These are phyloP conservation scores for Volvox carteri DNA, from an alignment of 163 green algal species.

Conservation along the genomic window DNA sequence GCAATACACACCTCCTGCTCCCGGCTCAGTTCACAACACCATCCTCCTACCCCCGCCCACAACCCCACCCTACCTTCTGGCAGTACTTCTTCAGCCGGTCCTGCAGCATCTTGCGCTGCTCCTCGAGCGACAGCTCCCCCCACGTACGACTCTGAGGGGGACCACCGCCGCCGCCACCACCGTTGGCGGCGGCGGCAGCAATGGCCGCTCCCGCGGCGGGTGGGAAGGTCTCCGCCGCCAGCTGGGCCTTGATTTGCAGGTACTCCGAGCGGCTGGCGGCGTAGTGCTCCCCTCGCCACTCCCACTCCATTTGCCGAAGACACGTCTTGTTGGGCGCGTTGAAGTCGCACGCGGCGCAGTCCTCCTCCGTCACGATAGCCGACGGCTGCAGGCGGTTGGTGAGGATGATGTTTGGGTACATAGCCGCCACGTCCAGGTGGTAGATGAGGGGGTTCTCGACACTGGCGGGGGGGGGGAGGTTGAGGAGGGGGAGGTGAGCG, in stretches of 20 bases:
- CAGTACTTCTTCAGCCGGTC: slow-evolving; percentile 97
- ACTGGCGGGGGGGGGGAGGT: slow-evolving; percentile 58
- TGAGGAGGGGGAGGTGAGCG: neutral
- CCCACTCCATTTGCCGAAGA: slow-evolving; percentile 96
- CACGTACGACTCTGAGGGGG: slow-evolving; percentile 65
- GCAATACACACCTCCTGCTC: neutral
- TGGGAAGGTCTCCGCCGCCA: slow-evolving; percentile 86
- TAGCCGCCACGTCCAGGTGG: slow-evolving; percentile 98
- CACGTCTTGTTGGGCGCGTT: slow-evolving; percentile 97
- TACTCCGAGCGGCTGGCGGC: slow-evolving; percentile 85
- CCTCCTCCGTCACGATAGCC: slow-evolving; percentile 94
- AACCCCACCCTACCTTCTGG: slow-evolving; percentile 90
- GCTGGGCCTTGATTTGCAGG: slow-evolving; percentile 89
- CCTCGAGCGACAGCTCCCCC: slow-evolving; percentile 85
- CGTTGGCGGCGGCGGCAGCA: too few species aligned
- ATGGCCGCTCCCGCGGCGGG: slow-evolving; percentile 33
- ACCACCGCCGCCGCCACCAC: slow-evolving; percentile 31
- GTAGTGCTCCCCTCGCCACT: slow-evolving; percentile 96
- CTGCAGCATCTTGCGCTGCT: slow-evolving; percentile 90
- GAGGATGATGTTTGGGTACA: slow-evolving; percentile 99
- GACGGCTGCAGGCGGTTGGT: slow-evolving; percentile 97
- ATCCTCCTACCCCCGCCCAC: too few species aligned
- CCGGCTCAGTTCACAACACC: too few species aligned
- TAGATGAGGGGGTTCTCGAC: slow-evolving; percentile 97
- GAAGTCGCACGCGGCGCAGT: slow-evolving; percentile 98